These are phyloP conservation scores for Pisolithus tinctorius DNA, from an alignment of 768 basidiomycete genomes.

Conservation along the genomic window DNA sequence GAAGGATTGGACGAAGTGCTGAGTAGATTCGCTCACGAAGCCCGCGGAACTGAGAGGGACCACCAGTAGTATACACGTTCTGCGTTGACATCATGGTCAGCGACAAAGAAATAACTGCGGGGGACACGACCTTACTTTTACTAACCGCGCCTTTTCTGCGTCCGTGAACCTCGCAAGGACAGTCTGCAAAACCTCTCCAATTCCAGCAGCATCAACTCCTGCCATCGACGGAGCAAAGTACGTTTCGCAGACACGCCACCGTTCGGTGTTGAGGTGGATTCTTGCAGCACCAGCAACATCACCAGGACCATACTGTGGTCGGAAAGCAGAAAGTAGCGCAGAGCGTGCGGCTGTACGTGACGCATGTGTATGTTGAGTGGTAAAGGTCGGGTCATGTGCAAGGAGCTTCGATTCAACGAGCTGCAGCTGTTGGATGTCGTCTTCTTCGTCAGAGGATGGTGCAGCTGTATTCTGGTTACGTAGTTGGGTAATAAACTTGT, in stretches of 20 bases:
- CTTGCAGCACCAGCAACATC: slow-evolving; percentile 65
- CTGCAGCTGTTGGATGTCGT: slow-evolving; percentile 64
- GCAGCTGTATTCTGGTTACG: slow-evolving; percentile 53
- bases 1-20: slow-evolving; percentile 76
- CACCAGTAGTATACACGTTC: slow-evolving; percentile 90
- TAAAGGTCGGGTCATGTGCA: slow-evolving; percentile 80
- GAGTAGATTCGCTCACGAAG: slow-evolving; percentile 61
- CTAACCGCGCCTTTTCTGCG: slow-evolving; percentile 62
- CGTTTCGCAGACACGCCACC: slow-evolving; percentile 86
- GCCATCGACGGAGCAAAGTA: slow-evolving; percentile 94
- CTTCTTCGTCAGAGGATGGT: slow-evolving; percentile 86
- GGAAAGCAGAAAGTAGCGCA: slow-evolving; percentile 81
- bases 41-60: slow-evolving; percentile 65
- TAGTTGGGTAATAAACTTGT: not conserved
- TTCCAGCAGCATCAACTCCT: slow-evolving; percentile 88
- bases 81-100: slow-evolving; percentile 22
- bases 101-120: not conserved
- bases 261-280: slow-evolving; percentile 85
- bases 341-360: slow-evolving; percentile 72
- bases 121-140: slow-evolving; percentile 47
- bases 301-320: slow-evolving; percentile 70
- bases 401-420: slow-evolving; percentile 77
- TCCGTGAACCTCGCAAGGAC: slow-evolving; percentile 68
- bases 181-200: slow-evolving; percentile 87
- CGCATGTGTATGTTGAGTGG: slow-evolving; percentile 69